A percentile compares a stretch with the other conserved stretches of the same genome.
phyloP scores from a whole-genome alignment of 768 basidiomycete species.

The Suillus weaverae region DNA sequence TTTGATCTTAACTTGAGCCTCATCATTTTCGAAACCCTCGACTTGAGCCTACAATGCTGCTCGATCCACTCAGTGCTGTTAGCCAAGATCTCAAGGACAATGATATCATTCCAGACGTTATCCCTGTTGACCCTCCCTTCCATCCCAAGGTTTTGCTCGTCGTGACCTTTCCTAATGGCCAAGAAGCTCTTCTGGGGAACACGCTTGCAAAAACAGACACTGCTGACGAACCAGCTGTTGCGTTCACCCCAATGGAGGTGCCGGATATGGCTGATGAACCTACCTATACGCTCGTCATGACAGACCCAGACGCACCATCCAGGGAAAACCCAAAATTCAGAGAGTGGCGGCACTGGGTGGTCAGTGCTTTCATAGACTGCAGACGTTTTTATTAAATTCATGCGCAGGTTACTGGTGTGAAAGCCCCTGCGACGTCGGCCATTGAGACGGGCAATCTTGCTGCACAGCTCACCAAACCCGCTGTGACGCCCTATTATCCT shows the following conservation, averaged over 20 bases:
- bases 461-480: slow-evolving; percentile 44
- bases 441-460: slow-evolving; percentile 34
- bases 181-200: slow-evolving; percentile 39
- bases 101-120: slow-evolving; percentile 32
- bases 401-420: slow-evolving; percentile 39
- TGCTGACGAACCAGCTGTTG: slow-evolving; percentile 50
- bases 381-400: background rate
- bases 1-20: no score
- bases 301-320: slow-evolving; percentile 61
- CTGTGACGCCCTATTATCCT: slow-evolving; percentile 55
- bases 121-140: slow-evolving; percentile 26
- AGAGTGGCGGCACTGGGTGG: slow-evolving; percentile 60
- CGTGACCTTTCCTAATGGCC: slow-evolving; percentile 29
- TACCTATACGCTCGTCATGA: slow-evolving; percentile 55
- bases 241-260: slow-evolving; percentile 43
- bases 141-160: slow-evolving; percentile 29
- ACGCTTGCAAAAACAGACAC: slow-evolving; percentile 38
- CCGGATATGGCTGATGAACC: slow-evolving; percentile 32
- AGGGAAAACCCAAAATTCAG: slow-evolving; percentile 47
- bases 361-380: slow-evolving; percentile 23
- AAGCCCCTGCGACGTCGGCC: slow-evolving; percentile 32
- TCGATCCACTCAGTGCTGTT: slow-evolving; percentile 29
- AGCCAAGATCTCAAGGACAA: slow-evolving; percentile 14
- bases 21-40: background rate
- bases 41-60: slow-evolving; percentile 1